These are phyloP conservation scores for Rhynchospora tenuis DNA, from an alignment of 176 grass and related monocot genomes.

Conservation along the genomic window DNA sequence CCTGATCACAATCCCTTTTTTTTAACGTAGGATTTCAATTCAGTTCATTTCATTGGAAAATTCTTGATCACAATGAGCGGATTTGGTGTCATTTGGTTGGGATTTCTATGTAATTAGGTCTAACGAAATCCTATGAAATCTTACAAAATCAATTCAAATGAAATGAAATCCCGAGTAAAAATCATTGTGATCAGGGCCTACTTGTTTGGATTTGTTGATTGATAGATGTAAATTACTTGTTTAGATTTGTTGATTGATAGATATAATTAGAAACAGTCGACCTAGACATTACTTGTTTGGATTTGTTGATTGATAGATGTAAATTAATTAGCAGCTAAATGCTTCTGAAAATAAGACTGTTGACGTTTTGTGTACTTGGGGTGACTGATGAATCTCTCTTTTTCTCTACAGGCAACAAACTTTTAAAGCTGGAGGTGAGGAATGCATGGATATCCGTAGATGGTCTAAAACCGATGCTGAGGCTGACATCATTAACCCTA, in stretches of 20 bases:
- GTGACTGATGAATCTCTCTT: not conserved
- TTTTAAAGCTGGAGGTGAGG: slow-evolving; percentile 46
- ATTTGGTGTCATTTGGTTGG: too few species aligned
- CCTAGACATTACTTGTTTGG: not conserved
- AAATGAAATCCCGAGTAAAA: too few species aligned
- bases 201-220: not conserved
- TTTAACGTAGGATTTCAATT: too few species aligned
- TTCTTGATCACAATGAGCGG: too few species aligned
- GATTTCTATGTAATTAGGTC: too few species aligned
- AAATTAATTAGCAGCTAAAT: not conserved
- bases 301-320: not conserved
- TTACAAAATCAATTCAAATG: too few species aligned
- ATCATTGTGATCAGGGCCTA: too few species aligned
- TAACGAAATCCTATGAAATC: too few species aligned
- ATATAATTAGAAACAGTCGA: not conserved
- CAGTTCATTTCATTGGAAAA: too few species aligned
- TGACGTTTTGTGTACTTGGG: not conserved
- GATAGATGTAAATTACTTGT: not conserved
- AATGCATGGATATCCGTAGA: slow-evolving; percentile 76
- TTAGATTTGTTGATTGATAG: too few species aligned
- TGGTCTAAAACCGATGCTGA: slow-evolving; percentile 56
- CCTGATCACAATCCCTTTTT: too few species aligned
- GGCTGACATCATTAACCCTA: slow-evolving; percentile 46
- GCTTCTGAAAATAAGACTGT: not conserved
- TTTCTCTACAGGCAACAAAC: slow-evolving; percentile 37